Evolutionary conservation across 2,329 filamentous ascomycete genomes (phyloP).

Genomic region (Pseudogymnoascus sp.): DNA sequence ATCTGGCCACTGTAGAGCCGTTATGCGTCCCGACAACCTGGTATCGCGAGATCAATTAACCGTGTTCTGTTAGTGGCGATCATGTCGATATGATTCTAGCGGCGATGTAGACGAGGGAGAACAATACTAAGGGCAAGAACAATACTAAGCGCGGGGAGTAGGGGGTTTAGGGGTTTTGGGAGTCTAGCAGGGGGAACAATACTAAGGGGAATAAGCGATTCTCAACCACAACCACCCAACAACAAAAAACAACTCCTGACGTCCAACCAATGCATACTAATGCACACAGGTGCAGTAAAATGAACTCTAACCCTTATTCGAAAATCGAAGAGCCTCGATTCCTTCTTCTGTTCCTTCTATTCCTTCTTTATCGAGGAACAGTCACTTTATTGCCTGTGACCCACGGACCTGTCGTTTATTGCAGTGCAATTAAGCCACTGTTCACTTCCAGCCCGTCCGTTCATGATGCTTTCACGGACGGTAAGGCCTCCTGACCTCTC

Average conservation of each 20-base stretch:
- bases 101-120: not conserved
- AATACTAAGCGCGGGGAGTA: not conserved
- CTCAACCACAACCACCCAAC: not conserved
- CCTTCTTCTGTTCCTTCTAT: not conserved
- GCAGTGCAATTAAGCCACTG: not conserved
- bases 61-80: not conserved
- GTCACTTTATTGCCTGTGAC: not conserved
- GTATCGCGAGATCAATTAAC: not conserved
- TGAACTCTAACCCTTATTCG: not conserved
- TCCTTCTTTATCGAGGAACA: slow-evolving; percentile 3
- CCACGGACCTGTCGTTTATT: not conserved
- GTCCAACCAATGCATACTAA: not conserved
- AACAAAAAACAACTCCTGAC: not conserved
- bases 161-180: not conserved
- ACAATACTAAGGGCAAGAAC: not conserved
- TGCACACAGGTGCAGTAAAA: not conserved
- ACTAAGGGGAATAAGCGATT: slow-evolving; percentile 2
- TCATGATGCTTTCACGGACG: not conserved
- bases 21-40: not conserved
- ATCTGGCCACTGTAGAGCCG: not conserved
- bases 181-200: not conserved
- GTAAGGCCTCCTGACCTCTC: not conserved
- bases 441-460: not conserved
- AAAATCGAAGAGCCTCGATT: not conserved
- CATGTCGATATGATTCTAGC: not conserved